These are phyloP conservation scores for Fusarium sp. DNA, from an alignment of 2,329 filamentous ascomycete genomes.

Conservation along the genomic window DNA sequence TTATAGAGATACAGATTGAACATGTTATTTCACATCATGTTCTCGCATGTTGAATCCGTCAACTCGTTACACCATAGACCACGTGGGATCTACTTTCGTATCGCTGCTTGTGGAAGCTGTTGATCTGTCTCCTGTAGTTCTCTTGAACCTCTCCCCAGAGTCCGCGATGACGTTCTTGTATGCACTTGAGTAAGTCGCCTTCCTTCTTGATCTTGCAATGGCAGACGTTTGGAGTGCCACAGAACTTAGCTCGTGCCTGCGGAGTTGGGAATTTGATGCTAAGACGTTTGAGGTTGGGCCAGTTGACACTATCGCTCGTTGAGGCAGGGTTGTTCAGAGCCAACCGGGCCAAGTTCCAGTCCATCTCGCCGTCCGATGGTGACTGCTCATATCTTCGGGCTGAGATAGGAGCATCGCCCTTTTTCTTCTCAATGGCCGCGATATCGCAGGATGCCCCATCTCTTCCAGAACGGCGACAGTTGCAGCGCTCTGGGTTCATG, in stretches of 20 bases:
- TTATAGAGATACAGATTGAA: not conserved
- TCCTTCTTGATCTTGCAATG: slow-evolving; percentile 40
- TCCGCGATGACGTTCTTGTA: slow-evolving; percentile 41
- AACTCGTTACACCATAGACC: slow-evolving; percentile 28
- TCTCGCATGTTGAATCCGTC: not conserved
- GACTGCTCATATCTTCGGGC: slow-evolving; percentile 43
- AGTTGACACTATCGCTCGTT: slow-evolving; percentile 22
- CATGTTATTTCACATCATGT: not conserved
- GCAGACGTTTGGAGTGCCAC: slow-evolving; percentile 43
- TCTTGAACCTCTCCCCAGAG: slow-evolving; percentile 46
- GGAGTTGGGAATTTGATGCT: slow-evolving; percentile 44
- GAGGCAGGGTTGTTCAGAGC: slow-evolving; percentile 42
- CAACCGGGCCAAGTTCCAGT: slow-evolving; percentile 46
- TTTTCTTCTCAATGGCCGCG: slow-evolving; percentile 41
- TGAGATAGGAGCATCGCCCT: slow-evolving; percentile 38
- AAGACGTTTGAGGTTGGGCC: slow-evolving; percentile 44
- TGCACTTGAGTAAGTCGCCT: slow-evolving; percentile 38
- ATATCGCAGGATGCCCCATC: slow-evolving; percentile 39
- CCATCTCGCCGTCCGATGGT: slow-evolving; percentile 12
- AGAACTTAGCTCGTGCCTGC: slow-evolving; percentile 37
- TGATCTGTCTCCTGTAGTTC: slow-evolving; percentile 39
- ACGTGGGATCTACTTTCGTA: slow-evolving; percentile 37
- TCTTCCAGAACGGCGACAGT: slow-evolving; percentile 44
- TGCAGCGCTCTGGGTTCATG: slow-evolving; percentile 48
- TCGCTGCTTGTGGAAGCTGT: slow-evolving; percentile 32